Percentiles rank a stretch among this genome's conserved stretches.
Evolutionary conservation across 1,284 basidiomycete genomes (phyloP).

Genomic region (Cutaneotrichosporon sp.): DNA sequence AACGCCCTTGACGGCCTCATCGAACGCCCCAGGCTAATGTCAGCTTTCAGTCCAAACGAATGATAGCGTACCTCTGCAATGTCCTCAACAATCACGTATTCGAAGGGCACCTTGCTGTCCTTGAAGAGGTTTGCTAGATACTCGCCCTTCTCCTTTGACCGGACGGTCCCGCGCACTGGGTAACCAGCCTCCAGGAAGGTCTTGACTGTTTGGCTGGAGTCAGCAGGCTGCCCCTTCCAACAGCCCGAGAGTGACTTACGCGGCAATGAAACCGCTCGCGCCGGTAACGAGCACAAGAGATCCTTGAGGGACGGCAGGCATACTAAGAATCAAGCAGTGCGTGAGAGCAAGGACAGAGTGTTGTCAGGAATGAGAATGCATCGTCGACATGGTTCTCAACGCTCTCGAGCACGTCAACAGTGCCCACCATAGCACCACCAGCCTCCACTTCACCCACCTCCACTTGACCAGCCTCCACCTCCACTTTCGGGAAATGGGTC

Average conservation of each 20-base stretch:
- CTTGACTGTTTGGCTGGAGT: conserved; percentile 31
- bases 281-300: conserved; percentile 51
- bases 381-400: too few species aligned
- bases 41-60: not conserved
- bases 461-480: not conserved
- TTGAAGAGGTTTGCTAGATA: conserved; percentile 55
- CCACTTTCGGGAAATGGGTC: not conserved
- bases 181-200: conserved; percentile 37
- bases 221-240: not conserved
- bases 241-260: conserved; percentile 16
- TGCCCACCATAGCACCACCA: too few species aligned
- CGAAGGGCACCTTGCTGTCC: conserved; percentile 50
- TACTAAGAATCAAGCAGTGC: conserved; percentile 18
- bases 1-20: conserved; percentile 63
- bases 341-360: not conserved
- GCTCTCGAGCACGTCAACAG: too few species aligned
- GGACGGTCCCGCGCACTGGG: conserved; percentile 57
- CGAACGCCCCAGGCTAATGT: conserved; percentile 59
- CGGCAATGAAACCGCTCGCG: conserved; percentile 50
- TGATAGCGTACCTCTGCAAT: conserved; percentile 51
- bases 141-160: conserved; percentile 54
- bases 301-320: conserved; percentile 50
- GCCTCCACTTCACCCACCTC: too few species aligned
- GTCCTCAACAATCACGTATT: conserved; percentile 55
- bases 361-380: too few species aligned